Conservation (phyloP, 805 yeast genomes). For the Pichia cephalocereana region DNA sequence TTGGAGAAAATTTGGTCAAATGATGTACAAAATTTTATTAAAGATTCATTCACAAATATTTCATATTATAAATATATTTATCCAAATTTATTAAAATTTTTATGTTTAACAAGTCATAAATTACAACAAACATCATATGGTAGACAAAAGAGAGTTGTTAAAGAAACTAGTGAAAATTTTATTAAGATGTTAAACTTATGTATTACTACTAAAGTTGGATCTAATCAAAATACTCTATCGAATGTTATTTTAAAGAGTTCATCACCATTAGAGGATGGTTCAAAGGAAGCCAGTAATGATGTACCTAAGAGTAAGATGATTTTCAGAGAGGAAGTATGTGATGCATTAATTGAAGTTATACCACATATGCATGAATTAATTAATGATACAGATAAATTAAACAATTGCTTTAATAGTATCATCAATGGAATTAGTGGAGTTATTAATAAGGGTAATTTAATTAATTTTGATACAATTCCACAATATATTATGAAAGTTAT, state of each 20-base stretch:
- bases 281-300: neutral
- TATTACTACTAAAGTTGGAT: constrained; percentile 17
- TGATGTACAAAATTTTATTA: constrained; percentile 47
- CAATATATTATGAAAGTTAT: constrained; percentile 34
- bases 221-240: constrained; percentile 10
- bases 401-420: constrained; percentile 40
- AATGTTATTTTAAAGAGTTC: neutral
- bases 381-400: constrained; percentile 55
- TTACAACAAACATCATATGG: constrained; percentile 51
- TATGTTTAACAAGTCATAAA: constrained; percentile 45
- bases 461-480: constrained; percentile 30
- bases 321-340: constrained; percentile 36
- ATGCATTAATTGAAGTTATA: constrained; percentile 31
- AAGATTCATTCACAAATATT: constrained; percentile 43
- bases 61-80: constrained; percentile 39
- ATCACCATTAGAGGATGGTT: neutral
- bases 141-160: constrained; percentile 47
- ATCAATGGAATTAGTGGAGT: constrained; percentile 48
- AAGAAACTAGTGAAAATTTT: constrained; percentile 34
- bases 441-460: constrained; percentile 32
- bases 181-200: constrained; percentile 18
- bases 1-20: constrained; percentile 60
- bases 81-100: constrained; percentile 44
- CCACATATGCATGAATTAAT: constrained; percentile 31
- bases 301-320: constrained; percentile 13